Evolutionary conservation across 805 yeast genomes (phyloP).

Genomic region (Lipomyces mesembrius): DNA sequence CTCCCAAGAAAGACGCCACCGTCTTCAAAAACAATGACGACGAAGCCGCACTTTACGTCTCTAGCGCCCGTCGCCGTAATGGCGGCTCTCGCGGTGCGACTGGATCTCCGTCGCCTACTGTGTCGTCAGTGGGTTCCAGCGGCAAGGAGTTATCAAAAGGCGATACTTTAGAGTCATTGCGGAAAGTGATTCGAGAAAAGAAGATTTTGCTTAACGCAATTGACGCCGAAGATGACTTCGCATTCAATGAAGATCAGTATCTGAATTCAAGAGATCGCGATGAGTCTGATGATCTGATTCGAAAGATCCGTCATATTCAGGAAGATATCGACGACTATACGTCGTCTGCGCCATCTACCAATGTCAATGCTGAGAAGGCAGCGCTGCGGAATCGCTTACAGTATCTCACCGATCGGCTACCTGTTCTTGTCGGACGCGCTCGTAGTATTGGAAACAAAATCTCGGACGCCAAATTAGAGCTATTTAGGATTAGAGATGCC

Average conservation of each 20-base stretch:
- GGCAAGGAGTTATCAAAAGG: slow-evolving; percentile 18
- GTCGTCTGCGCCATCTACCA: slow-evolving; percentile 38
- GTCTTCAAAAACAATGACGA: slow-evolving; percentile 76
- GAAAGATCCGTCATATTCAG: slow-evolving; percentile 57
- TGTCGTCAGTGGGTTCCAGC: slow-evolving; percentile 11
- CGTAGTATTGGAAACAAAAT: slow-evolving; percentile 69
- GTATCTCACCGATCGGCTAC: slow-evolving; percentile 70
- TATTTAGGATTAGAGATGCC: slow-evolving; percentile 59
- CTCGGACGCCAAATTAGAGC: slow-evolving; percentile 64
- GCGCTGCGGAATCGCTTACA: slow-evolving; percentile 63
- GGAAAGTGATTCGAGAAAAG: slow-evolving; percentile 72
- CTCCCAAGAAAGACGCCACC: slow-evolving; percentile 54
- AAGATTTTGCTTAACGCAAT: slow-evolving; percentile 70
- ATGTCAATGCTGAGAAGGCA: slow-evolving; percentile 53
- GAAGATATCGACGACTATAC: slow-evolving; percentile 44
- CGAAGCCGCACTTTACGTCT: slow-evolving; percentile 64
- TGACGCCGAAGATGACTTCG: slow-evolving; percentile 61
- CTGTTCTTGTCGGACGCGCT: slow-evolving; percentile 68
- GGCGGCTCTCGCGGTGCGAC: slow-evolving; percentile 44
- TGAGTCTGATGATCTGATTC: slow-evolving; percentile 68
- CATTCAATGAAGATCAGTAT: slow-evolving; percentile 47
- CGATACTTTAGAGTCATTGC: slow-evolving; percentile 57
- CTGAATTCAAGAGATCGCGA: slow-evolving; percentile 50
- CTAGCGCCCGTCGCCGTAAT: slow-evolving; percentile 62
- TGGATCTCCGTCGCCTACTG: slow-evolving; percentile 13